Evolutionary conservation across 108 stramenopile genomes (phyloP).

Genomic region (Fragilariopsis cylindrus): DNA sequence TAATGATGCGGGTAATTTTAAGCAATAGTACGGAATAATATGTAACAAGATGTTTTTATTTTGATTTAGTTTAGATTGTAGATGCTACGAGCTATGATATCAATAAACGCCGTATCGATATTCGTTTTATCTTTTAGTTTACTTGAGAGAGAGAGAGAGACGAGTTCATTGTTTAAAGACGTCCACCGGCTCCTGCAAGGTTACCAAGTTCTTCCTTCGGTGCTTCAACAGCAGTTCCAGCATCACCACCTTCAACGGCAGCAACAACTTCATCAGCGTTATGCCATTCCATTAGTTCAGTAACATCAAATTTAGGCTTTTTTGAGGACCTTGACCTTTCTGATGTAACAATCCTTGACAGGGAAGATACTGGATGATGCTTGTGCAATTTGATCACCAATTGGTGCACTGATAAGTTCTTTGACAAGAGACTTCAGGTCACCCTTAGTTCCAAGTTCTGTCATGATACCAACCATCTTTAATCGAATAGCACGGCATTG

Average conservation of each 20-base stretch:
- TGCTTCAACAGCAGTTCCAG: constrained; percentile 77
- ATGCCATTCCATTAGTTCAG: constrained; percentile 99
- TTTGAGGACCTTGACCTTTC: constrained; percentile 99
- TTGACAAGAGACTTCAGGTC: constrained; percentile 97
- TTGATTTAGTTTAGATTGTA: too few species aligned
- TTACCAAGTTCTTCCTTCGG: constrained; percentile 48
- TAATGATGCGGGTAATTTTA: too few species aligned
- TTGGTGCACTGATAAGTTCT: constrained; percentile 94
- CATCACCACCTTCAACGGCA: constrained; percentile 64
- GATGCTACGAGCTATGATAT: too few species aligned
- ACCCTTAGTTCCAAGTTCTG: constrained; percentile 95
- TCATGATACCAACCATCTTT: constrained; percentile 97
- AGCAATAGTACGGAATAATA: too few species aligned
- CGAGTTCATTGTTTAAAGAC: constrained; percentile 47
- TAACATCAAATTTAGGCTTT: constrained; percentile 99
- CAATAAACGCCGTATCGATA: not conserved
- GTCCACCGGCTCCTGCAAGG: constrained; percentile 91
- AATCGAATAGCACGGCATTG: constrained; percentile 96
- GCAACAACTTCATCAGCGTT: constrained; percentile 86
- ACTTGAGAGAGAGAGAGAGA: not conserved
- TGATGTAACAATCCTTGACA: constrained; percentile 98
- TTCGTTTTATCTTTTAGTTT: not conserved
- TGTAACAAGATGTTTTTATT: too few species aligned
- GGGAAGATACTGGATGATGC: constrained; percentile 93
- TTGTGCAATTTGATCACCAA: constrained; percentile 93